Conservation (phyloP, 83 land plant species). For the Diphasiastrum complanatum region DNA sequence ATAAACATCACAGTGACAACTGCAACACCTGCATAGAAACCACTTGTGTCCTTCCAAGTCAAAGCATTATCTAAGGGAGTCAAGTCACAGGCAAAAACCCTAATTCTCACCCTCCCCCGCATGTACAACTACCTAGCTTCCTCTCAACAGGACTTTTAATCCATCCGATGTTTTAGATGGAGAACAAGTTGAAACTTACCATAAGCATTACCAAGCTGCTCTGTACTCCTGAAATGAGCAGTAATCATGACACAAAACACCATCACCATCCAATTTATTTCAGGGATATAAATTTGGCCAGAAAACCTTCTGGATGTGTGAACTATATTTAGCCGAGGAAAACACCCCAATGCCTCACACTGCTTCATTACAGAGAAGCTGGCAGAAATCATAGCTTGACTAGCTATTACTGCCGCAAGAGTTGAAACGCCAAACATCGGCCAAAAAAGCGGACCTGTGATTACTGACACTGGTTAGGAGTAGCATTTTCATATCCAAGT, state of each 20-base stretch:
- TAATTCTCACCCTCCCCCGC: neutral
- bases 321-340: constrained; percentile 25
- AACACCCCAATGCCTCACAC: constrained; percentile 32
- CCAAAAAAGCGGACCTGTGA: constrained; percentile 34
- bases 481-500: too few species aligned
- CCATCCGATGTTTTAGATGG: neutral
- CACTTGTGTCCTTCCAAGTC: neutral
- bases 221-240: constrained; percentile 24
- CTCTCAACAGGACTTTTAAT: too few species aligned
- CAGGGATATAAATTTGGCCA: constrained; percentile 34
- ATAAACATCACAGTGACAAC: constrained; percentile 59
- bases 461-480: too few species aligned
- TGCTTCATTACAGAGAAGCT: constrained; percentile 44
- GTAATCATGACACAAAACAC: constrained; percentile 23
- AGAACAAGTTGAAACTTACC: constrained; percentile 7
- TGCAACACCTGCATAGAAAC: constrained; percentile 43
- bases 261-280: constrained; percentile 28
- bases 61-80: neutral
- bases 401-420: constrained; percentile 38
- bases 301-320: constrained; percentile 27
- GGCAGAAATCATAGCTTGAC: constrained; percentile 48
- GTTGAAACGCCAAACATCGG: constrained; percentile 46
- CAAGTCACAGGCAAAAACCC: neutral
- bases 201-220: constrained; percentile 29
- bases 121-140: too few species aligned